A percentile compares a stretch with the other conserved stretches of the same genome.
Conservation (phyloP, 345 rosid genomes). For the Cochlearia excelsa region DNA sequence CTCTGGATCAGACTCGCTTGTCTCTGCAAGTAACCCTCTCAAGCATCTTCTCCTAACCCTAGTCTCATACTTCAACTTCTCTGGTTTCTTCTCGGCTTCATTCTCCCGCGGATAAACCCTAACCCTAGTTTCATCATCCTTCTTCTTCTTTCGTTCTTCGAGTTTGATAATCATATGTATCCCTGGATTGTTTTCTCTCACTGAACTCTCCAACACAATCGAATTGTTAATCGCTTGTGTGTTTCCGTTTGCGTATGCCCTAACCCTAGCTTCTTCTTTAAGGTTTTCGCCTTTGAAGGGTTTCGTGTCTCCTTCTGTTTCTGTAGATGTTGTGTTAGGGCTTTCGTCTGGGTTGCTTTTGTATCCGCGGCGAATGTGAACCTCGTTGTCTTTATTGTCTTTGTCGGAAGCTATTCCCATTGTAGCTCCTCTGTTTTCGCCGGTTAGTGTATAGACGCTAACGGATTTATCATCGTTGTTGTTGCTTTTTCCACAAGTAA, state of each 20-base stretch:
- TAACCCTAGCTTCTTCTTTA: constrained; percentile 35
- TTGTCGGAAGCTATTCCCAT: constrained; percentile 55
- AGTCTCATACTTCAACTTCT: constrained; percentile 54
- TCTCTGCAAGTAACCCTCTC: constrained; percentile 71
- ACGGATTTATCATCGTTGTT: constrained; percentile 41
- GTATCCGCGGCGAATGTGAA: constrained; percentile 63
- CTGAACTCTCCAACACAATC: constrained; percentile 50
- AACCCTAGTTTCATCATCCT: background rate
- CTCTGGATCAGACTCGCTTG: constrained; percentile 64
- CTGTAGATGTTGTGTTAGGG: constrained; percentile 49
- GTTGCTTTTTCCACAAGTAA: constrained; percentile 44
- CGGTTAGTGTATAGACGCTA: constrained; percentile 59
- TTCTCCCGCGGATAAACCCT: constrained; percentile 1
- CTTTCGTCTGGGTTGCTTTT: constrained; percentile 58
- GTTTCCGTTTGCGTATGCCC: constrained; percentile 62
- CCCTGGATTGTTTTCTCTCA: constrained; percentile 61
- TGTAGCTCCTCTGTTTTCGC: constrained; percentile 84
- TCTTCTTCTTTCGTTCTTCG: constrained; percentile 1
- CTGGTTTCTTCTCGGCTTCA: constrained; percentile 30
- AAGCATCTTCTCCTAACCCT: constrained; percentile 65
- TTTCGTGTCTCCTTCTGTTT: constrained; percentile 53
- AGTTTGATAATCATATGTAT: constrained; percentile 45
- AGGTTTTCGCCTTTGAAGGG: constrained; percentile 29
- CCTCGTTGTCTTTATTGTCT: constrained; percentile 42
- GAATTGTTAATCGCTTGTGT: constrained; percentile 71